These are phyloP conservation scores for Lachancea sp. DNA, from an alignment of 805 yeast species.

Conservation along the genomic window DNA sequence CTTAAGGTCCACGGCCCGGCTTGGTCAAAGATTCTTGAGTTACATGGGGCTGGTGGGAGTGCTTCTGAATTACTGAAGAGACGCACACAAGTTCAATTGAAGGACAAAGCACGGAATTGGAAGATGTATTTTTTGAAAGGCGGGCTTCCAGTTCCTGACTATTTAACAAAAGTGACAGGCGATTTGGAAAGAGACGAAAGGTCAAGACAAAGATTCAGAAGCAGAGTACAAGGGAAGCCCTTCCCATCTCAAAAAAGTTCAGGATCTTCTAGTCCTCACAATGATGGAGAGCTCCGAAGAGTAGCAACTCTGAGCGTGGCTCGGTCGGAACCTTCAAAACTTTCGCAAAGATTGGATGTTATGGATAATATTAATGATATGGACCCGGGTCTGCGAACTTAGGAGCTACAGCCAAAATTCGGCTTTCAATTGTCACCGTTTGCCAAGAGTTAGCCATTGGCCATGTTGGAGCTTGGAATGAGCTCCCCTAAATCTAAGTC, in stretches of 20 bases:
- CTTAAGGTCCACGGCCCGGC: slow-evolving; percentile 79
- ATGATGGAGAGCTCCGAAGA: neutral
- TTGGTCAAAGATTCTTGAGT: slow-evolving; percentile 85
- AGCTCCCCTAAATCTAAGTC: too few relatives aligned
- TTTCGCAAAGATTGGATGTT: neutral
- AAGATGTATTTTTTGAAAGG: slow-evolving; percentile 77
- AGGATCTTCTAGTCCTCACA: neutral
- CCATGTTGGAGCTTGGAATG: too few relatives aligned
- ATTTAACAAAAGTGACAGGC: slow-evolving; percentile 81
- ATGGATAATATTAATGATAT: neutral
- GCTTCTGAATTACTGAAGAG: slow-evolving; percentile 77
- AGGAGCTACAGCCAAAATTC: too few relatives aligned
- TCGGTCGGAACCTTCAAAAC: neutral
- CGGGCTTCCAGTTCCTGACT: slow-evolving; percentile 72
- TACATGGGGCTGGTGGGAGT: slow-evolving; percentile 93
- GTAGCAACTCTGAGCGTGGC: slow-evolving; percentile 1
- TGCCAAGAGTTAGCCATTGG: too few relatives aligned
- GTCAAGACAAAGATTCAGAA: slow-evolving; percentile 26
- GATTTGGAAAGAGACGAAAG: slow-evolving; percentile 56
- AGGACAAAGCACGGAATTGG: slow-evolving; percentile 96
- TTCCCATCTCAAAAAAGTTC: neutral
- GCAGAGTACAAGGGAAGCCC: neutral
- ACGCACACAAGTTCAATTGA: slow-evolving; percentile 84
- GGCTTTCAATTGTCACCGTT: too few relatives aligned
- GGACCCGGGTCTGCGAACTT: too few relatives aligned